Evolutionary conservation across 1,139 yeast genomes (phyloP).

Genomic region (Hansenula sp.): DNA sequence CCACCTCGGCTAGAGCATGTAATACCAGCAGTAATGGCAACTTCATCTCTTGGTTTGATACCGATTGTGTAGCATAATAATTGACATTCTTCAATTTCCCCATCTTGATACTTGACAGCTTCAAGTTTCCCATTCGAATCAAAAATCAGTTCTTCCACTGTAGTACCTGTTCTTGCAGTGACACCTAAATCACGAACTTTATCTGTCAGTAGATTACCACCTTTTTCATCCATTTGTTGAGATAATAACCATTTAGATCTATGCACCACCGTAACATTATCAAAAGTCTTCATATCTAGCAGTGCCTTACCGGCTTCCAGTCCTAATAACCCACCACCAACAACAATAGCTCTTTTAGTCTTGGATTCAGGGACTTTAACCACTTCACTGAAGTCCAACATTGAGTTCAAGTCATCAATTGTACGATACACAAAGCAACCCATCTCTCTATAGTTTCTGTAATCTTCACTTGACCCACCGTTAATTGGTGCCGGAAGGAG

Average conservation of each 20-base stretch:
- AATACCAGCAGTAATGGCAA: constrained; percentile 24
- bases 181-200: constrained; percentile 29
- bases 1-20: constrained; percentile 26
- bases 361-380: constrained; percentile 4
- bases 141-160: constrained; percentile 24
- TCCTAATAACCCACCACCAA: constrained; percentile 32
- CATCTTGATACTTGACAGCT: constrained; percentile 25
- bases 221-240: constrained; percentile 30
- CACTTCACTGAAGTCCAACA: constrained; percentile 23
- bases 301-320: constrained; percentile 34
- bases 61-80: constrained; percentile 31
- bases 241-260: constrained; percentile 29
- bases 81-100: constrained; percentile 26
- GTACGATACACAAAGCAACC: constrained; percentile 32
- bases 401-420: constrained; percentile 28
- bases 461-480: constrained; percentile 6
- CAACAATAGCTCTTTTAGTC: constrained; percentile 27
- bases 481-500: constrained; percentile 17
- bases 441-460: constrained; percentile 19
- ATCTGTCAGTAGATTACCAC: constrained; percentile 27
- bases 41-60: constrained; percentile 30
- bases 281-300: constrained; percentile 25
- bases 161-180: constrained; percentile 25
- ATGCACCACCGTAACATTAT: constrained; percentile 28
- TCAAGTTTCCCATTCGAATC: constrained; percentile 17